phyloP scores from a whole-genome alignment of 768 basidiomycete species.

The Mycena albidolilacea region DNA sequence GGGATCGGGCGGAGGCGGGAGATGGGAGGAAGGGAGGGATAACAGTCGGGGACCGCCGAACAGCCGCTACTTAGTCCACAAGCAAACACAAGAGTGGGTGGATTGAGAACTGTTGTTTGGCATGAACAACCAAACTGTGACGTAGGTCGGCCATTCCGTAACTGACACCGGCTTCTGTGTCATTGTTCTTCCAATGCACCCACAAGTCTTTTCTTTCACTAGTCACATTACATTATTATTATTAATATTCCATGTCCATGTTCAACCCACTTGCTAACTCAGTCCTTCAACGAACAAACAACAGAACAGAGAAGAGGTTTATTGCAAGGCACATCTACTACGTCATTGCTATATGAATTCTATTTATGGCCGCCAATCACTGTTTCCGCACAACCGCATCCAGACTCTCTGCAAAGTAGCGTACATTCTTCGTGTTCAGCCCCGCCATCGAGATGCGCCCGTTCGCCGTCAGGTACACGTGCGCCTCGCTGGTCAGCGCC shows the following conservation, averaged over 20 bases:
- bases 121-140: neutral
- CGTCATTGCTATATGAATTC: constrained; percentile 14
- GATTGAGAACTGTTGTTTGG: neutral
- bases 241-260: neutral
- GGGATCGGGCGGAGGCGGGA: neutral
- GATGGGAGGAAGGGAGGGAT: neutral
- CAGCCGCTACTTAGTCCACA: neutral
- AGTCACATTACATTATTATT: neutral
- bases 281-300: neutral
- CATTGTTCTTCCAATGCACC: no score
- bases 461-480: constrained; percentile 89
- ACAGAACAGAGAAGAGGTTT: neutral
- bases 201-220: neutral
- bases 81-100: neutral
- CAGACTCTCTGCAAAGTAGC: constrained; percentile 79
- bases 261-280: neutral
- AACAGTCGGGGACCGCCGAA: neutral
- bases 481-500: constrained; percentile 77
- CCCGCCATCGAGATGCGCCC: constrained; percentile 97
- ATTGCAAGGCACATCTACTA: constrained; percentile 19
- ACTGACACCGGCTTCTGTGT: no score
- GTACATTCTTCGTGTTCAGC: constrained; percentile 84
- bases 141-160: neutral
- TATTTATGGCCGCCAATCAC: constrained; percentile 15
- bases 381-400: constrained; percentile 75